Percentiles rank a stretch among this genome's conserved stretches.
phyloP scores from a whole-genome alignment of 768 basidiomycete genomes.

The Clavulina sp. region DNA sequence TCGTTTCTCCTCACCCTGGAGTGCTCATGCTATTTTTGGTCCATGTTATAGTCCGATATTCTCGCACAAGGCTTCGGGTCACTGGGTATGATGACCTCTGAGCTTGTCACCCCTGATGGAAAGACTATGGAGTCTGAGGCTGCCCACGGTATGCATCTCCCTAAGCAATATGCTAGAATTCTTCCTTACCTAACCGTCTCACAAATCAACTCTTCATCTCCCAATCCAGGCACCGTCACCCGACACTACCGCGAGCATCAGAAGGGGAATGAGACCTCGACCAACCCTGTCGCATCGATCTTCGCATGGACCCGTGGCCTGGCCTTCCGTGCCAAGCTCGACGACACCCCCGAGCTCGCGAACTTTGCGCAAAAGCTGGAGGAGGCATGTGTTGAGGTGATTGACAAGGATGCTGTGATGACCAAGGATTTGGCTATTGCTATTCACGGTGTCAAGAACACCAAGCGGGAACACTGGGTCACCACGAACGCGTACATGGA shows the following conservation, averaged over 20 bases:
- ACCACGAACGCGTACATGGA: conserved; percentile 88
- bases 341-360: conserved; percentile 55
- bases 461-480: conserved; percentile 96
- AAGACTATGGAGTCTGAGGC: conserved; percentile 87
- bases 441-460: conserved; percentile 50
- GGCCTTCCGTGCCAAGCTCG: conserved; percentile 81
- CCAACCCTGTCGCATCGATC: conserved; percentile 96
- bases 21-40: neutral
- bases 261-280: conserved; percentile 94
- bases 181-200: no score
- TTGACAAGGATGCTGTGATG: conserved; percentile 82
- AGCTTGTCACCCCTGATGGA: conserved; percentile 90
- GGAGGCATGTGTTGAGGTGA: conserved; percentile 74
- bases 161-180: no score
- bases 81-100: conserved; percentile 96
- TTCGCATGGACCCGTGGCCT: conserved; percentile 98
- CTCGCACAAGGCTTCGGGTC: conserved; percentile 95
- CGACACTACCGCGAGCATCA: conserved; percentile 95
- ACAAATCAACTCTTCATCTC: no score
- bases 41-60: conserved; percentile 53
- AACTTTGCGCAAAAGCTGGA: conserved; percentile 70
- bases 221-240: conserved; percentile 54
- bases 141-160: conserved; percentile 51
- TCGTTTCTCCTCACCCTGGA: neutral
- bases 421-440: conserved; percentile 93